These are phyloP conservation scores for Pseudogymnoascus sp. DNA, from an alignment of 2,329 filamentous ascomycete species.

Conservation along the genomic window DNA sequence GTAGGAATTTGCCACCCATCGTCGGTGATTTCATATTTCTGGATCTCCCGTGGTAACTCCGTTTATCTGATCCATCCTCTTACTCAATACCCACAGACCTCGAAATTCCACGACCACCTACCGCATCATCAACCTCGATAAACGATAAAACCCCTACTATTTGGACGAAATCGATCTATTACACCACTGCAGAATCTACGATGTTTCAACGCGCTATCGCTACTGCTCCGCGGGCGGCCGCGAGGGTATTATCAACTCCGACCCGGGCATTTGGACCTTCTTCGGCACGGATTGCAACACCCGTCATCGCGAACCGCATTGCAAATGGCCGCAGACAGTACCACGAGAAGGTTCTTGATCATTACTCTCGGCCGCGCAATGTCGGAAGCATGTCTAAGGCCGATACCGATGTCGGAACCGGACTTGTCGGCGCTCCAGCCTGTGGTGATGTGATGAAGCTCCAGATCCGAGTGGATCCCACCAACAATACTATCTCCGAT, in stretches of 20 bases:
- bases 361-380: slow-evolving; percentile 73
- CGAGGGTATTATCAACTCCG: slow-evolving; percentile 23
- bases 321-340: slow-evolving; percentile 23
- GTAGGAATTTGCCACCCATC: slow-evolving; percentile 1
- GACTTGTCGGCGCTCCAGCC: slow-evolving; percentile 82
- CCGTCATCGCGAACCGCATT: slow-evolving; percentile 16
- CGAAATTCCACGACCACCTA: neutral
- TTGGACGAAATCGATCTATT: neutral
- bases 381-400: slow-evolving; percentile 73
- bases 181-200: neutral
- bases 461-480: slow-evolving; percentile 84
- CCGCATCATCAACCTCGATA: slow-evolving; percentile 1
- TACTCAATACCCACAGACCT: slow-evolving; percentile 4
- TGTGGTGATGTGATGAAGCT: slow-evolving; percentile 93
- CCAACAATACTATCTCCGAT: slow-evolving; percentile 80
- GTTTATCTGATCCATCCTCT: slow-evolving; percentile 5
- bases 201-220: slow-evolving; percentile 27
- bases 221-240: slow-evolving; percentile 22
- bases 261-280: slow-evolving; percentile 13
- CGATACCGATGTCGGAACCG: slow-evolving; percentile 77
- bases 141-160: neutral
- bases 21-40: slow-evolving; percentile 4
- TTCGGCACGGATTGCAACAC: slow-evolving; percentile 16
- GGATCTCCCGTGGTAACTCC: neutral
- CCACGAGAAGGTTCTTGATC: slow-evolving; percentile 54